Base-by-base conservation (phyloP, 129 eudicot species). In the Artemisia argyi region DNA sequence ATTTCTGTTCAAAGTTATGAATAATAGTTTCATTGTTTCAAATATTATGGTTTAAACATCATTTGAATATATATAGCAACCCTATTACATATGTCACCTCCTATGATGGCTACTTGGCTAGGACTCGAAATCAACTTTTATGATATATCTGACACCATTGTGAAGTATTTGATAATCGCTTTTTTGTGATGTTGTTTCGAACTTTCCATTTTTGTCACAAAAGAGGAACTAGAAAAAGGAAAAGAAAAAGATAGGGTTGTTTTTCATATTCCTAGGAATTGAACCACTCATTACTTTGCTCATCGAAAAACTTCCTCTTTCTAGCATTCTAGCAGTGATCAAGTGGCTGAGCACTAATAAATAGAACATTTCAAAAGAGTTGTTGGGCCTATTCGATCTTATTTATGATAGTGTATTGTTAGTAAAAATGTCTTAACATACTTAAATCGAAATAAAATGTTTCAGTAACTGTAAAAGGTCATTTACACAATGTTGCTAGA, bases 121-220 rank as follows among this genome's bases (percentile, higher is more conserved):
- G 44, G 20, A 22, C 46, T 67, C 47, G 19, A 42, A 30, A 69
- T 30, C 16, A 69, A 53, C 10, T 7, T 7, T 53, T 32, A 14
- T 68, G 50, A 22, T 65, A 18, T 47, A 19, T 24, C 15, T 3
- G 49, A 48, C 35, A 47, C n/a, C 35, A 47, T 17, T 1, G 57
- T 66, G 42, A 46, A 7, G 71, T 2, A 66, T 47, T 50, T 50
- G 48, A 15, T 14, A 68, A 68, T 68, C 49, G 53, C 73, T 51
- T 68, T 35, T 68, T 48, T 53, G 74, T 54, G 74, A 30, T 13
- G 61, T 52, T 26, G 62, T 69, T 53, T 35, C 7, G 6, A 35
- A 35, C 7, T 35, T 35, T 69, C 63, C 63, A 69, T 69, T 52
- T 69, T 30, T 54, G 50, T 54, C 55, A 30, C 16, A 2, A 30